These are phyloP conservation scores for Cryphonectria radicalis DNA, from an alignment of 2,329 filamentous ascomycete genomes.

Conservation along the genomic window DNA sequence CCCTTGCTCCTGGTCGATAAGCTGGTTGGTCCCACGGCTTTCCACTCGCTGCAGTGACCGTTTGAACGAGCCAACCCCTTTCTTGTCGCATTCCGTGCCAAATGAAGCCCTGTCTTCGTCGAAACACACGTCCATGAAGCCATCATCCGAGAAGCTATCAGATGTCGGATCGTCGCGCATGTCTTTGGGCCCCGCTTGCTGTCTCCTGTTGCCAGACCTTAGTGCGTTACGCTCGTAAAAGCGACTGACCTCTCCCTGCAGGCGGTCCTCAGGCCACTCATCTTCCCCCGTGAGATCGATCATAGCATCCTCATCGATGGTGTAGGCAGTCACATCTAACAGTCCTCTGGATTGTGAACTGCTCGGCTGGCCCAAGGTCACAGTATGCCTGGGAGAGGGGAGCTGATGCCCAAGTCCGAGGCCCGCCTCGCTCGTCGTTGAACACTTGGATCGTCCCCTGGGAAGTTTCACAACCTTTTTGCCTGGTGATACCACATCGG, in stretches of 20 bases:
- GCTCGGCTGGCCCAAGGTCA: no score
- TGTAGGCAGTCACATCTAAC: slow-evolving; percentile 7
- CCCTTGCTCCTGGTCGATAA: background rate
- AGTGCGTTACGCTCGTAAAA: background rate
- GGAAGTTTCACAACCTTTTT: slow-evolving; percentile 54
- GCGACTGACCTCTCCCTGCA: background rate
- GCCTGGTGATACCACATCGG: slow-evolving; percentile 31
- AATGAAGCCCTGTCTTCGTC: background rate
- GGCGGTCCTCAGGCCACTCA: background rate
- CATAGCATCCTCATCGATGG: slow-evolving; percentile 24
- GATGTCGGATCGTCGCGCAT: background rate
- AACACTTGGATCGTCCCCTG: slow-evolving; percentile 75
- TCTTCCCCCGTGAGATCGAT: slow-evolving; percentile 22
- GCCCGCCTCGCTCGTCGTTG: background rate
- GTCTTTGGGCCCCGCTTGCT: no score
- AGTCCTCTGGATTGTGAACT: background rate
- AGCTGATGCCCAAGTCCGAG: no score
- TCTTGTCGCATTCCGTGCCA: background rate
- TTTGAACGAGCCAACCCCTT: background rate
- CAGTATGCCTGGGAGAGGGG: background rate
- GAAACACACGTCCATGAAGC: background rate
- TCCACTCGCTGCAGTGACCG: background rate
- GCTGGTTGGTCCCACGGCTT: background rate
- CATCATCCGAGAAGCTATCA: slow-evolving; percentile 2
- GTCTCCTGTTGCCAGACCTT: background rate